These are phyloP conservation scores for Aspergillaceae sp. DNA, from an alignment of 2,329 filamentous ascomycete species.

Conservation along the genomic window DNA sequence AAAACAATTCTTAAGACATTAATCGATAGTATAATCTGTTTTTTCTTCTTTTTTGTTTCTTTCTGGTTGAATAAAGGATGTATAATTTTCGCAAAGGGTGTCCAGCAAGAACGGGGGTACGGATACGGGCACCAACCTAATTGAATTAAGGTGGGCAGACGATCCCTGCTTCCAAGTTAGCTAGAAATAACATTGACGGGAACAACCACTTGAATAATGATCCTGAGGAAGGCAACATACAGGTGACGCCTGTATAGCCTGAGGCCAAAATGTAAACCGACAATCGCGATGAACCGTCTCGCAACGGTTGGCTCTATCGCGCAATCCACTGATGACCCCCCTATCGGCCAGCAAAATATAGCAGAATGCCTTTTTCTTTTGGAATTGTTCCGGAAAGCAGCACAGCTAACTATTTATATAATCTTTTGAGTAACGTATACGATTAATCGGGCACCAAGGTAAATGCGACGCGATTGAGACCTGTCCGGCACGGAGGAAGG, in stretches of 20 bases:
- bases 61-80: no score
- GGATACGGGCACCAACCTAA: neutral
- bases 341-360: no score
- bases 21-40: neutral
- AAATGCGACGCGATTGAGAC: no score
- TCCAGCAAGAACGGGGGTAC: neutral
- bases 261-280: neutral
- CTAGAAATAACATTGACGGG: neutral
- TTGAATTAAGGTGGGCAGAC: neutral
- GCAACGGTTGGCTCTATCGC: neutral
- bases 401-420: no score
- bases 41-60: no score
- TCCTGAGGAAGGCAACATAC: neutral
- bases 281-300: neutral
- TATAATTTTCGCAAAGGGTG: neutral
- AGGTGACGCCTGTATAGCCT: neutral
- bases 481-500: no score
- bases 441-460: no score
- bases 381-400: no score
- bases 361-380: neutral
- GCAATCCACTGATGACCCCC: neutral
- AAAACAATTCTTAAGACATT: slow-evolving; percentile 7
- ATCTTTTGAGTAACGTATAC: no score
- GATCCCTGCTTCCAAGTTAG: no score
- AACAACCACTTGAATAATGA: neutral